Conservation (phyloP, 306 rosid genomes). For the Adenanthera pavonina region DNA sequence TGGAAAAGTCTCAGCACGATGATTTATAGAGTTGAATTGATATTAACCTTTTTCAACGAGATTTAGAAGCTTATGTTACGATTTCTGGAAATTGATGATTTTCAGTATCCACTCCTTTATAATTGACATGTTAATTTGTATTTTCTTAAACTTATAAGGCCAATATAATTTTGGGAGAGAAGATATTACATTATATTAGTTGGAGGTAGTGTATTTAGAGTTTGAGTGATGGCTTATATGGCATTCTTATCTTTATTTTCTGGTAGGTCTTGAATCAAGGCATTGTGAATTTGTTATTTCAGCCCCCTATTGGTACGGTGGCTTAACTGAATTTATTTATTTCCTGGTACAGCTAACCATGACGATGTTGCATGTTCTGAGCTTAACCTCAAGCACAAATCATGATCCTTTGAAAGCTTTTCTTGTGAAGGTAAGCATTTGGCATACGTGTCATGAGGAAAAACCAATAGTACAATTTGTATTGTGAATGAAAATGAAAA, state of each 20-base stretch:
- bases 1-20: conserved; percentile 12
- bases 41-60: neutral
- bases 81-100: neutral
- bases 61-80: conserved; percentile 11
- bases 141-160: conserved; percentile 2
- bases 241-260: conserved; percentile 1
- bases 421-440: conserved; percentile 72
- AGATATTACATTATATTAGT: conserved; percentile 1
- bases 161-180: conserved; percentile 16
- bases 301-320: conserved; percentile 21
- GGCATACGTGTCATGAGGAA: neutral
- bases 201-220: conserved; percentile 23
- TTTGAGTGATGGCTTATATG: conserved; percentile 6
- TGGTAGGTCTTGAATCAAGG: conserved; percentile 24
- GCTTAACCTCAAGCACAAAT: conserved; percentile 63
- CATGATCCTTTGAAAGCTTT: conserved; percentile 72
- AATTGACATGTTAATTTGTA: neutral
- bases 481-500: neutral
- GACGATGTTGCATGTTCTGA: conserved; percentile 85
- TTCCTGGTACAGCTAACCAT: conserved; percentile 69
- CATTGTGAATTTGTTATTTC: conserved; percentile 25
- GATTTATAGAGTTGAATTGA: neutral
- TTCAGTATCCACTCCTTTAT: neutral
- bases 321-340: conserved; percentile 27
- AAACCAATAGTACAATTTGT: neutral